Base-by-base conservation (phyloP, 306 rosid genomes). In the Quercus wislizeni region DNA sequence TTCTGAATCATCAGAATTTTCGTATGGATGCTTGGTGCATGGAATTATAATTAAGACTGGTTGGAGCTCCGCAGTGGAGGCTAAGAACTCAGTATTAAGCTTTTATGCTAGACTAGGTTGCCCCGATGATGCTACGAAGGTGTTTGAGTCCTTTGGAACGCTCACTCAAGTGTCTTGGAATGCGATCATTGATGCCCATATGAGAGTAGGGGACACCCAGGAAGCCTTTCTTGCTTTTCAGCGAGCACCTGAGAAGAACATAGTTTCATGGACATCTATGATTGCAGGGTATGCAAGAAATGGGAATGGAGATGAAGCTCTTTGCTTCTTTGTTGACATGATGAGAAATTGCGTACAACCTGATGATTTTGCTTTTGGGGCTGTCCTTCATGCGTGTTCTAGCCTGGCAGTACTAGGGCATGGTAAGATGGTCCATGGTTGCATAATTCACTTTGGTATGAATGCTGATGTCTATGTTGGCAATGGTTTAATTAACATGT, bases 211-310 rank as follows among this genome's bases (percentile, higher is more conserved):
- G 49, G 83, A 88, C 68, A 78, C 88, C 70, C 75, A 86, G 9
- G 78, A 78, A 68, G 98, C 94, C 19, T 74, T 80, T 57, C 82
- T 77, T 52, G 97, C 87, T 81, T 93, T 93, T 82, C 92, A 89
- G 79, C 81, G 73, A 73, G 82, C 92, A 18, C 89, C 90, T n/a
- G 89, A 87, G 77, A 87, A 73, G 71, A 89, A 91, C 74, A 41
- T 91, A 57, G 90, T 91, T 82, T 91, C 97, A 46, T 93, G 94
- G 98, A 93, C 98, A 49, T 90, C 89, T 46, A 91, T 91, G 90
- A 88, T 93, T 69, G 81, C 79, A 14, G 97, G 98, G 74, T 87
- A 82, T 80, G 78, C 94, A 19, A 86, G 88, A 85, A 93, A 85
- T 70, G 95, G 91, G 51, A 69, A 80, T 9, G 91, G 93, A 20